phyloP scores from a whole-genome alignment of 129 eudicot species.

The Saposhnikovia divaricata region DNA sequence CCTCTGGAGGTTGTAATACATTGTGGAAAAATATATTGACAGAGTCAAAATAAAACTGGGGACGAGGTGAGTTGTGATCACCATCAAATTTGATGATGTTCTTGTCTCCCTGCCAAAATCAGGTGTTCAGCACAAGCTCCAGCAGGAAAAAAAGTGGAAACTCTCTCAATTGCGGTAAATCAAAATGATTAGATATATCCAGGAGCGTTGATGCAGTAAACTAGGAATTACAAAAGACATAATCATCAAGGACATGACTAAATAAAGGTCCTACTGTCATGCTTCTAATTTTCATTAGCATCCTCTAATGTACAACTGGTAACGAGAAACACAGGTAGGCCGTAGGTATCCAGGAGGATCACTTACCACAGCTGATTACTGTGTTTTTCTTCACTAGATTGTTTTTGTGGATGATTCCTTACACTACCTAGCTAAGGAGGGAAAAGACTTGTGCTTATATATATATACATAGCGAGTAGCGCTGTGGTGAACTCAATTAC shows the following conservation, averaged over 20 bases:
- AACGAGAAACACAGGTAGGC: not conserved
- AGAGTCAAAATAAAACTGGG: slow-evolving; percentile 94
- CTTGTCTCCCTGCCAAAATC: slow-evolving; percentile 78
- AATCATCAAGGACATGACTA: not conserved
- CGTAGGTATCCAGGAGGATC: not conserved
- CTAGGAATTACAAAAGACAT: not conserved
- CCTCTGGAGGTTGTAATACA: slow-evolving; percentile 85
- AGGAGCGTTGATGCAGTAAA: not conserved
- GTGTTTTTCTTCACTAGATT: not conserved
- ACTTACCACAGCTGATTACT: not conserved
- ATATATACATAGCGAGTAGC: too few relatives aligned
- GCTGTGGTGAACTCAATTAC: too few relatives aligned
- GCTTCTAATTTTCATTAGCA: not conserved
- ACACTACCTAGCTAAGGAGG: not conserved
- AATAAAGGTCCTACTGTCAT: not conserved
- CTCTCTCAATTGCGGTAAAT: not conserved
- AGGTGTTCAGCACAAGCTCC: not conserved
- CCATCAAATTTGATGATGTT: slow-evolving; percentile 97
- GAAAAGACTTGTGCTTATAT: not conserved
- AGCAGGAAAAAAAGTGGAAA: not conserved
- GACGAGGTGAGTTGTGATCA: slow-evolving; percentile 96
- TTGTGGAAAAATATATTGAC: slow-evolving; percentile 90
- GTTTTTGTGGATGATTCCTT: not conserved
- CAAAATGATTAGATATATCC: not conserved
- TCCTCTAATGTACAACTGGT: not conserved